Percentiles rank a stretch among this genome's conserved stretches.
phyloP scores from a whole-genome alignment of 2,329 filamentous ascomycete species.

The Claviceps sp. region DNA sequence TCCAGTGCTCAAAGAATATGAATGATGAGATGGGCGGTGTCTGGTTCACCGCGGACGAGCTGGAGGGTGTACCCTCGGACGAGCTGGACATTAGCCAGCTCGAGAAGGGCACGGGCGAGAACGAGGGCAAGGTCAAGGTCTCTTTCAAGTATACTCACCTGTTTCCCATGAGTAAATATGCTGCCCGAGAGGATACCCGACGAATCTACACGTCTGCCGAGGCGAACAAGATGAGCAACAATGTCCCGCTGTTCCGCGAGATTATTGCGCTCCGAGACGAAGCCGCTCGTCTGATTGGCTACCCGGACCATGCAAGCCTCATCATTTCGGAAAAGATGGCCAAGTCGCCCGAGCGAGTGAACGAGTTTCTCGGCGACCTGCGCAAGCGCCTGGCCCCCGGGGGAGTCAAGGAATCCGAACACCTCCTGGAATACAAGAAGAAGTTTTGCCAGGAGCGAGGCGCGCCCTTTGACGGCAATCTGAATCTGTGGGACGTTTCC shows the following conservation, averaged over 20 bases:
- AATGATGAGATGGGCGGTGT: conserved; percentile 73
- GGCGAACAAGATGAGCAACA: conserved; percentile 43
- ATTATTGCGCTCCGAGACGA: conserved; percentile 64
- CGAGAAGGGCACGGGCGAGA: conserved; percentile 58
- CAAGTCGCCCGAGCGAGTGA: conserved; percentile 58
- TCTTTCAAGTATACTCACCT: conserved; percentile 77
- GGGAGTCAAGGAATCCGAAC: conserved; percentile 54
- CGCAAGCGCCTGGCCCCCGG: conserved; percentile 53
- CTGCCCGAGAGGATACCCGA: conserved; percentile 54
- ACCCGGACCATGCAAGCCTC: conserved; percentile 63
- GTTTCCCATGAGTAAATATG: conserved; percentile 67
- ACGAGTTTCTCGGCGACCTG: conserved; percentile 60
- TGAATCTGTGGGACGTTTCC: conserved; percentile 72
- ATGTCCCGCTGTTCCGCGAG: conserved; percentile 61
- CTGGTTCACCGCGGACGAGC: conserved; percentile 62
- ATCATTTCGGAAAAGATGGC: conserved; percentile 78
- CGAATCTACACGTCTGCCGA: conserved; percentile 26
- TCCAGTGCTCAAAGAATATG: conserved; percentile 65
- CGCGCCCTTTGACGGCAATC: conserved; percentile 49
- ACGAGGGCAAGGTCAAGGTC: conserved; percentile 61
- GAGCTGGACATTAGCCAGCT: conserved; percentile 48
- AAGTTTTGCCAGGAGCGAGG: conserved; percentile 48
- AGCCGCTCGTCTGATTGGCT: conserved; percentile 62
- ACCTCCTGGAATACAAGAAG: conserved; percentile 63
- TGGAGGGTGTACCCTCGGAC: conserved; percentile 63